A percentile compares a stretch with the other conserved stretches of the same genome.
Conservation (phyloP, 768 basidiomycete species). For the Leccinum truebloodii region DNA sequence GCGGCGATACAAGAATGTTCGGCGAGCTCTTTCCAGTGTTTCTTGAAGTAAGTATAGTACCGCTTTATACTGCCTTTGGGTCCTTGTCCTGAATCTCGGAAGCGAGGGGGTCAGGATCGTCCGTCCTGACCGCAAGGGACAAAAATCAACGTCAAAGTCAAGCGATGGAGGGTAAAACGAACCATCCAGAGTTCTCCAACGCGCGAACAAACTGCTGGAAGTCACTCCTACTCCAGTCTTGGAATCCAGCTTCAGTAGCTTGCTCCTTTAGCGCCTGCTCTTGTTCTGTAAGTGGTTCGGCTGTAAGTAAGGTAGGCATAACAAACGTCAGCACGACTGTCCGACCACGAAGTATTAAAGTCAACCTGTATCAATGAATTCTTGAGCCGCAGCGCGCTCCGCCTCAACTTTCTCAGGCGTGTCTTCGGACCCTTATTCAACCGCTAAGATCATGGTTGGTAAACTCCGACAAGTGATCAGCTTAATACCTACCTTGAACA, state of each 20-base stretch:
- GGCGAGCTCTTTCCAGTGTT: slow-evolving; percentile 74
- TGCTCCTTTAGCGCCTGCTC: slow-evolving; percentile 81
- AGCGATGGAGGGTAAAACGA: slow-evolving; percentile 21
- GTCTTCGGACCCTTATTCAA: slow-evolving; percentile 69
- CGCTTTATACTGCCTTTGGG: slow-evolving; percentile 65
- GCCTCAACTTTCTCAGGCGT: slow-evolving; percentile 84
- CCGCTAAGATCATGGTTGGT: slow-evolving; percentile 38
- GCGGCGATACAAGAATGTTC: slow-evolving; percentile 80
- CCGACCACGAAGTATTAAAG: background rate
- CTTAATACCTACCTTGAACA: slow-evolving; percentile 57
- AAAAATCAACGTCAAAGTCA: background rate
- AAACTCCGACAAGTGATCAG: background rate
- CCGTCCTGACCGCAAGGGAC: slow-evolving; percentile 45
- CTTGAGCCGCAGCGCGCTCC: slow-evolving; percentile 77
- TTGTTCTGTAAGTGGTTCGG: slow-evolving; percentile 88
- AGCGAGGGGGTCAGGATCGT: slow-evolving; percentile 67
- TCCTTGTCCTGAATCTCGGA: slow-evolving; percentile 85
- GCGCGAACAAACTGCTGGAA: slow-evolving; percentile 89
- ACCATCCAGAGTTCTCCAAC: slow-evolving; percentile 80
- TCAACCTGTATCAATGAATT: slow-evolving; percentile 81
- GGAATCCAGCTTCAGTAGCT: slow-evolving; percentile 76
- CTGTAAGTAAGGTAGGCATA: slow-evolving; percentile 38
- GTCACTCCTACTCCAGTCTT: slow-evolving; percentile 89
- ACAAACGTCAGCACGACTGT: background rate
- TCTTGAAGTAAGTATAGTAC: slow-evolving; percentile 85